These are phyloP conservation scores for Capsella rubella DNA, from an alignment of 441 rosid species.

Conservation along the genomic window DNA sequence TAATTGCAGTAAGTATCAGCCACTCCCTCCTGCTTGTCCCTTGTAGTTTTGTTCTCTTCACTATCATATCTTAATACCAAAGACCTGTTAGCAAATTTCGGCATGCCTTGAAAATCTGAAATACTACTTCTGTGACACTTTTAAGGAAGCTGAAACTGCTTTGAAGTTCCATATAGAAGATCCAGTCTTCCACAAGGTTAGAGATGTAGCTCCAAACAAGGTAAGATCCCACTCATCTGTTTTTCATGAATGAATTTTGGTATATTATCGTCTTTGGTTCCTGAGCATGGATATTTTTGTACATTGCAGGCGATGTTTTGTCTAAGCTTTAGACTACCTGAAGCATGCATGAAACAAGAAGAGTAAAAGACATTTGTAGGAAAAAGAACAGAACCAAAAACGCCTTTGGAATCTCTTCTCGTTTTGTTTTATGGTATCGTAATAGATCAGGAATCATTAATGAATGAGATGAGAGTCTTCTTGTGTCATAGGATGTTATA, in stretches of 20 bases:
- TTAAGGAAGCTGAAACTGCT: constrained; percentile 76
- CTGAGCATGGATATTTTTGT: neutral
- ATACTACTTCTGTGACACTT: constrained; percentile 10
- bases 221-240: constrained; percentile 41
- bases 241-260: neutral
- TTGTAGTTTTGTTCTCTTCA: constrained; percentile 15
- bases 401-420: neutral
- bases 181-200: constrained; percentile 72
- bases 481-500: neutral
- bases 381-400: constrained; percentile 3
- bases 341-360: constrained; percentile 66
- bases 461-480: constrained; percentile 20
- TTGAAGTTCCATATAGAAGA: constrained; percentile 61
- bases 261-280: neutral
- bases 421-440: neutral
- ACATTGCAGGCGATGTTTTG: constrained; percentile 89
- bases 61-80: constrained; percentile 9
- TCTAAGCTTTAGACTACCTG: constrained; percentile 87
- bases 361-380: neutral
- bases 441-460: neutral
- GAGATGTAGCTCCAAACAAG: constrained; percentile 99
- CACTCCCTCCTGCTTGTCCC: neutral
- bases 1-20: constrained; percentile 57
- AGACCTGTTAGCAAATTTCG: constrained; percentile 5
- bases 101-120: constrained; percentile 15